These are phyloP conservation scores for Fragosphaeria purpurea DNA, from an alignment of 2,329 filamentous ascomycete species.

Conservation along the genomic window DNA sequence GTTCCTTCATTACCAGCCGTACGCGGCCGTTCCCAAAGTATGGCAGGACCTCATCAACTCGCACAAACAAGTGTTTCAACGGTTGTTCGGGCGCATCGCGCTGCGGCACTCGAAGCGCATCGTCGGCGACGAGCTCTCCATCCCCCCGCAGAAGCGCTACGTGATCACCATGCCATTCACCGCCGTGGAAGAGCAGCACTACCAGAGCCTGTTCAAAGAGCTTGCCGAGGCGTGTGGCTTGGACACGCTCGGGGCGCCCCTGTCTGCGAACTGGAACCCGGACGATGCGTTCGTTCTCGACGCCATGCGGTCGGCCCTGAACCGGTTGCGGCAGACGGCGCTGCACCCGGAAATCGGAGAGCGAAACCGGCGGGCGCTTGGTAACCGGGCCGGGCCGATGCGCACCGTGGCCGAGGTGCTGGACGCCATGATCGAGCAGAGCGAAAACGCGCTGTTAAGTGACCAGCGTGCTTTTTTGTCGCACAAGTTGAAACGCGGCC, in stretches of 20 bases:
- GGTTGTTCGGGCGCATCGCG: conserved; percentile 61
- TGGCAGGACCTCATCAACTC: conserved; percentile 58
- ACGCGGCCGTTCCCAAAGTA: conserved; percentile 49
- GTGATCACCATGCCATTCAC: conserved; percentile 87
- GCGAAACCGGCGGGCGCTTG: conserved; percentile 53
- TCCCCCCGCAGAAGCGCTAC: conserved; percentile 77
- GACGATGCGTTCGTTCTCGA: conserved; percentile 48
- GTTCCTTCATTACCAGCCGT: conserved; percentile 73
- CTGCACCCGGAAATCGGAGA: conserved; percentile 75
- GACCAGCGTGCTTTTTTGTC: conserved; percentile 60
- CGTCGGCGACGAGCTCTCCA: conserved; percentile 64
- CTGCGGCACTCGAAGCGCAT: conserved; percentile 78
- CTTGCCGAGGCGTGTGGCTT: conserved; percentile 65
- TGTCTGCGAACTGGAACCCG: conserved; percentile 52
- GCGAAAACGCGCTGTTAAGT: conserved; percentile 53
- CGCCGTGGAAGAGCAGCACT: conserved; percentile 83
- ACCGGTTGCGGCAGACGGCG: conserved; percentile 29
- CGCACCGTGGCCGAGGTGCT: conserved; percentile 80
- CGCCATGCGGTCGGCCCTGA: conserved; percentile 70
- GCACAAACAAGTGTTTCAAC: conserved; percentile 54
- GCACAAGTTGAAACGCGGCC: conserved; percentile 58
- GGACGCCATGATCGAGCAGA: conserved; percentile 83
- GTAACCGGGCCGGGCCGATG: conserved; percentile 55
- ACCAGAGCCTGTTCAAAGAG: conserved; percentile 62
- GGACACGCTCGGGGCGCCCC: conserved; percentile 51